Percentiles rank a stretch among this genome's conserved stretches.
phyloP scores from a whole-genome alignment of 176 grass and related monocot genomes.

The Carex pumila region DNA sequence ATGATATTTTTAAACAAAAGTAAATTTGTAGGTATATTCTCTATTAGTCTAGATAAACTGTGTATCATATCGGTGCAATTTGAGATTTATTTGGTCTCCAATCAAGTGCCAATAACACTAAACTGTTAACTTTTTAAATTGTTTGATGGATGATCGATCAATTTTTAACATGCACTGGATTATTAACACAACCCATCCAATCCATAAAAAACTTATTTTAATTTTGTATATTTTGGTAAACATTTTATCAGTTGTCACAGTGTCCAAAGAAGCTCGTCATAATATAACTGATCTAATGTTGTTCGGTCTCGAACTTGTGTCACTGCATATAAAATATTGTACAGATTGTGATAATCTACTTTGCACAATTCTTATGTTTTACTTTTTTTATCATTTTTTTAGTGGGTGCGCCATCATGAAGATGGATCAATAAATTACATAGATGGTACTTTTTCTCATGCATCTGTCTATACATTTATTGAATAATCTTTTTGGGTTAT shows the following conservation, averaged over 20 bases:
- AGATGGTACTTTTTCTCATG: constrained; percentile 48
- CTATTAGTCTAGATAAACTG: not conserved
- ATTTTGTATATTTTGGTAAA: not conserved
- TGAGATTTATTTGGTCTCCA: not conserved
- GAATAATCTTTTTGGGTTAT: constrained; percentile 11
- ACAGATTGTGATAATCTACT: not conserved
- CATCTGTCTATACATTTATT: not conserved
- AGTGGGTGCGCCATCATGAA: constrained; percentile 92
- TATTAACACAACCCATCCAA: not conserved
- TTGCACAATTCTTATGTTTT: constrained; percentile 28
- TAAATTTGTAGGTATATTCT: not conserved
- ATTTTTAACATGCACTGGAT: not conserved
- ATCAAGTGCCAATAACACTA: not conserved
- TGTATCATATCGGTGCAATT: not conserved
- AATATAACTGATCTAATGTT: not conserved
- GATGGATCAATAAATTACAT: constrained; percentile 93
- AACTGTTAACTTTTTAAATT: not conserved
- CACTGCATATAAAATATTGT: not conserved
- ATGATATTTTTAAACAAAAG: not conserved
- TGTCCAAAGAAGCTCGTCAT: not conserved
- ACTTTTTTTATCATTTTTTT: constrained; percentile 4
- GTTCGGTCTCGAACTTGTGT: not conserved
- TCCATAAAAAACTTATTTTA: not conserved
- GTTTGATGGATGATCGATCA: not conserved
- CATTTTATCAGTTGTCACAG: not conserved